Evolutionary conservation across 2,329 filamentous ascomycete genomes (phyloP).

Genomic region (Aphanoascus verrucosus): DNA sequence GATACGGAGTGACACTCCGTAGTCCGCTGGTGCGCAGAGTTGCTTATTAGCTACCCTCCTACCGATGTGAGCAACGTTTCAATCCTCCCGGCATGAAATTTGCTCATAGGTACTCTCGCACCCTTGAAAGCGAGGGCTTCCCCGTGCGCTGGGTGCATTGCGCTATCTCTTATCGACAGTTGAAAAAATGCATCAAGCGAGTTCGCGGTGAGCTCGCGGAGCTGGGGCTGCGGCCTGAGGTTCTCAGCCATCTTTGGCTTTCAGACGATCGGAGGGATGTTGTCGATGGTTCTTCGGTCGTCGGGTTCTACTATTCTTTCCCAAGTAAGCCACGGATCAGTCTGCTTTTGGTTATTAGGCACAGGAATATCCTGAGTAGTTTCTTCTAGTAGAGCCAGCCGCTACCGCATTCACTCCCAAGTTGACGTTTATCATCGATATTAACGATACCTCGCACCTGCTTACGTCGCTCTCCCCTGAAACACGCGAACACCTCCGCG

Average conservation of each 20-base stretch:
- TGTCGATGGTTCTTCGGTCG: conserved; percentile 5
- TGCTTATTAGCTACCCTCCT: no score
- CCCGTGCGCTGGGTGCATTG: conserved; percentile 60
- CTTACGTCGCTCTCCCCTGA: conserved; percentile 57
- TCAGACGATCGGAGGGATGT: conserved; percentile 16
- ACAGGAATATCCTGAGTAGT: background rate
- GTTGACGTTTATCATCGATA: conserved; percentile 58
- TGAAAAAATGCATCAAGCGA: conserved; percentile 82
- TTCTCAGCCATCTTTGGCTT: conserved; percentile 54
- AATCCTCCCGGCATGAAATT: conserved; percentile 60
- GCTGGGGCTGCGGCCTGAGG: conserved; percentile 62
- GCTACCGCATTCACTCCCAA: conserved; percentile 49
- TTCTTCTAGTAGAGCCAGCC: conserved; percentile 24
- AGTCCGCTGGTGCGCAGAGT: no score
- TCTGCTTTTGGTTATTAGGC: background rate
- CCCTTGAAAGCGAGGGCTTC: conserved; percentile 61
- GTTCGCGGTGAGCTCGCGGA: conserved; percentile 60
- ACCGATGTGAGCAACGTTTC: background rate
- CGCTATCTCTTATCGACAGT: conserved; percentile 70
- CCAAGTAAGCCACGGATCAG: conserved; percentile 9
- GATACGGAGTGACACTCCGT: no score
- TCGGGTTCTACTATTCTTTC: conserved; percentile 15
- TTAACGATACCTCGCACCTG: conserved; percentile 55
- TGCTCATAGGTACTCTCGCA: conserved; percentile 63
- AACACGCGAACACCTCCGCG: conserved; percentile 54